phyloP scores from a whole-genome alignment of 371 early-diverging fungal genomes.

The Rhizopus microsporus region DNA sequence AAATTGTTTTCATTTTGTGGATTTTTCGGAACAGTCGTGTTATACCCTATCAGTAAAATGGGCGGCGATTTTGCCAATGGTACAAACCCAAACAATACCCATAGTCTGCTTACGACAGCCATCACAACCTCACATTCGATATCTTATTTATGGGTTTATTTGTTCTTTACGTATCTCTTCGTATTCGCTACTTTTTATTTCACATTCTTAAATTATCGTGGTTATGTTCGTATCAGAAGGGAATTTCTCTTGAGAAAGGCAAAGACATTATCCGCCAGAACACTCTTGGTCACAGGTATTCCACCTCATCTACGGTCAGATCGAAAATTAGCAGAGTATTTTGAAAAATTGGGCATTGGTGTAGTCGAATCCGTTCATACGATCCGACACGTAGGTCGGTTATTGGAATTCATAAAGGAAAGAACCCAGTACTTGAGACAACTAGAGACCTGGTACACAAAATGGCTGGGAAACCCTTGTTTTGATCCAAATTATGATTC shows the following conservation, averaged over 20 bases:
- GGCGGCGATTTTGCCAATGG: conserved; percentile 45
- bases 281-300: conserved; percentile 62
- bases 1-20: conserved; percentile 53
- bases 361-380: conserved; percentile 62
- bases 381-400: conserved; percentile 55
- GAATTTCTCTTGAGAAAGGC: conserved; percentile 52
- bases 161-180: conserved; percentile 65
- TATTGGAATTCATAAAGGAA: conserved; percentile 48
- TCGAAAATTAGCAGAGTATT: conserved; percentile 55
- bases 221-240: conserved; percentile 57
- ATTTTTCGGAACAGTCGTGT: conserved; percentile 50
- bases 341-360: conserved; percentile 58
- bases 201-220: conserved; percentile 61
- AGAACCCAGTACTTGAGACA: conserved; percentile 44
- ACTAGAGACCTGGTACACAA: conserved; percentile 45
- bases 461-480: conserved; percentile 55
- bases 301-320: conserved; percentile 56
- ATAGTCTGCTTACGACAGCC: conserved; percentile 3
- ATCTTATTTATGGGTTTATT: conserved; percentile 54
- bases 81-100: conserved; percentile 19
- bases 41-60: conserved; percentile 50
- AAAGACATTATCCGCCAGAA: conserved; percentile 55
- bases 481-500: conserved; percentile 40
- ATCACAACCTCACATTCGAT: conserved; percentile 24
- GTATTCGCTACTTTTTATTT: conserved; percentile 62